Evolutionary conservation across 1,284 basidiomycete species (phyloP).

Genomic region (Rhizopogon hawkerae): DNA sequence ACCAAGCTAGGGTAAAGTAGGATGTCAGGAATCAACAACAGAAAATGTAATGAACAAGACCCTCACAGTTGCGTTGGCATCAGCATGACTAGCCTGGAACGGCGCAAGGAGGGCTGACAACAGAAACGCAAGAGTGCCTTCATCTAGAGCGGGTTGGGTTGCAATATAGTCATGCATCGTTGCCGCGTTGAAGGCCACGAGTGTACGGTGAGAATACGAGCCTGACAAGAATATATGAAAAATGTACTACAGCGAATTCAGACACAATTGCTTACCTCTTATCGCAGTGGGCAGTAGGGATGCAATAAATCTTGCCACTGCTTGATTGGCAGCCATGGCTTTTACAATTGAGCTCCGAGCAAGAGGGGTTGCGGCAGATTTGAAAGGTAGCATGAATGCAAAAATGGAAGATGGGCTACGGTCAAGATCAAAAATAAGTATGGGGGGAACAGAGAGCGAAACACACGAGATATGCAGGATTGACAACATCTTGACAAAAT

Average conservation of each 20-base stretch:
- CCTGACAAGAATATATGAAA: constrained; percentile 8
- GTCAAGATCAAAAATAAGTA: constrained; percentile 4
- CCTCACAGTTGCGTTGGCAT: constrained; percentile 48
- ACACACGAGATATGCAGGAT: constrained; percentile 73
- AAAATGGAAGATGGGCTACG: constrained; percentile 43
- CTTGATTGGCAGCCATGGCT: constrained; percentile 66
- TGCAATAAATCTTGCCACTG: constrained; percentile 67
- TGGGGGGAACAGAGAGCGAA: neutral
- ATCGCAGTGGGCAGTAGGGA: constrained; percentile 56
- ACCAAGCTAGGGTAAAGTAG: constrained; percentile 44
- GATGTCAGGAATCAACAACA: neutral
- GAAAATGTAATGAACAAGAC: neutral
- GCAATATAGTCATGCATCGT: constrained; percentile 75
- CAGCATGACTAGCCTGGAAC: constrained; percentile 34
- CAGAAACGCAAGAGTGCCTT: constrained; percentile 53
- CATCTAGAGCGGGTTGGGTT: constrained; percentile 45
- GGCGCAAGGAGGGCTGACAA: constrained; percentile 56
- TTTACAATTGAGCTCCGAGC: constrained; percentile 60
- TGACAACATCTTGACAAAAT: constrained; percentile 89
- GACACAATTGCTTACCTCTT: constrained; percentile 29
- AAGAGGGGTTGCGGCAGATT: constrained; percentile 66
- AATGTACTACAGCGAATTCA: constrained; percentile 5
- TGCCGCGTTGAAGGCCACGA: constrained; percentile 82
- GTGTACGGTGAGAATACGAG: constrained; percentile 51
- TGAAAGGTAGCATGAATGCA: constrained; percentile 68